Base-by-base conservation (phyloP, 164 flowering plant genomes). In the Annona cherimola region DNA sequence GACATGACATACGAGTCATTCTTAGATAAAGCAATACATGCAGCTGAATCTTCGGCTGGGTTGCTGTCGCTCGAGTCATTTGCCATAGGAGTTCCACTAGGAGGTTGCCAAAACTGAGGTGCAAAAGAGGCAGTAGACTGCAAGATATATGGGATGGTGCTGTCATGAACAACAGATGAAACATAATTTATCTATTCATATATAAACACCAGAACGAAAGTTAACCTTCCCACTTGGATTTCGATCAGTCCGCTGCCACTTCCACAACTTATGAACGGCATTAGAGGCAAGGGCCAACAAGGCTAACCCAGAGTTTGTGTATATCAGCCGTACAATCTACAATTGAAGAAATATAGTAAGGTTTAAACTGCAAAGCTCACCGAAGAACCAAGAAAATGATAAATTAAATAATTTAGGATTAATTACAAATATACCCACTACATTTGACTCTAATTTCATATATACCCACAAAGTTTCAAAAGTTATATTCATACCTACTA, bases 261-360 rank as follows among this genome's bases (percentile, higher is more conserved):
- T 89, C 94, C 94, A 89, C n/a, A 89, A 84, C 70, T 84, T 85
- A 71, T 89, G 94, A 54, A 83, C 79, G 3, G 87, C 94, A 84
- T 81, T 88, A 41, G 89, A 82, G 2, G 75, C 82, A 69, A 88
- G 86, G 46, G 90, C 90, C 74, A 89, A 73, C 8, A 89, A 42
- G 46, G 87, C 86, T 12, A 80, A 64, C 1, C 94, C 94, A 68
- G 89, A 85, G 68, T 89, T 87, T 11, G 91, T 89, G 70, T 86
- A 89, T 40, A 86, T 79, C 68, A 89, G 72, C 26, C 90, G 70
- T 19, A 78, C 81, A 70, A 89, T 81, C 94, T 89, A 80, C 78
- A 72, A 63, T n/a, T 63, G 60, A 44, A 43, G 19, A 66, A 2
- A 12, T 14, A 35, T 2, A 64, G 42, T 42, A 4, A 64, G 67